Evolutionary conservation across 2,329 filamentous ascomycete species (phyloP).

Genomic region (Botrytis elliptica): DNA sequence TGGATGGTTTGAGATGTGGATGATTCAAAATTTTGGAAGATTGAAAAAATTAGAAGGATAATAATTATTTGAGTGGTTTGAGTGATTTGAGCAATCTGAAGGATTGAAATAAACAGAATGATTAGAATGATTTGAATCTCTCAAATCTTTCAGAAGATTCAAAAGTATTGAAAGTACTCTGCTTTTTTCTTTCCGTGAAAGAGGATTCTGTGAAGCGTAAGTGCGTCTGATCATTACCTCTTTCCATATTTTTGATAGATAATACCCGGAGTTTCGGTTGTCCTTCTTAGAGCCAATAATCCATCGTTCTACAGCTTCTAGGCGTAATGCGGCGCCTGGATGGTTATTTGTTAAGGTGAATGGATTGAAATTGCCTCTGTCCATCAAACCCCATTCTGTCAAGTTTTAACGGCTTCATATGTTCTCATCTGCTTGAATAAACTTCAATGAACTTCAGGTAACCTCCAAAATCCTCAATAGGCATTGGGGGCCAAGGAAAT

Average conservation of each 20-base stretch:
- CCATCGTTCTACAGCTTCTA: neutral
- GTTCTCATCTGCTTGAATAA: neutral
- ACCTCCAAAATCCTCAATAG: neutral
- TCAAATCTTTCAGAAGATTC: no score
- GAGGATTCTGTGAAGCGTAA: neutral
- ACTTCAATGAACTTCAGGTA: neutral
- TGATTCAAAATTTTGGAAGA: no score
- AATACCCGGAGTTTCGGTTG: neutral
- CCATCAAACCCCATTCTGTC: neutral
- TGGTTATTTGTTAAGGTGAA: neutral
- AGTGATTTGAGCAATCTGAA: no score
- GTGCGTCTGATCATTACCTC: neutral
- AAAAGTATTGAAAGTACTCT: neutral
- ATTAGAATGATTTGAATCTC: neutral
- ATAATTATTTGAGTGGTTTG: no score
- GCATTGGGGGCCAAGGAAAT: no score
- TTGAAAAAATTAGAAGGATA: no score
- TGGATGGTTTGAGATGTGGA: no score
- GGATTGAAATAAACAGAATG: no score
- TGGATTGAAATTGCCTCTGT: neutral
- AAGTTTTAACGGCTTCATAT: neutral
- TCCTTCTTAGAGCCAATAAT: neutral
- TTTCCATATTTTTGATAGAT: neutral
- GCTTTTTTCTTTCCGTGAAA: neutral
- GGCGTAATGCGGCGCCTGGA: neutral